These are phyloP conservation scores for Salix koriyanagi DNA, from an alignment of 345 rosid species.

Conservation along the genomic window DNA sequence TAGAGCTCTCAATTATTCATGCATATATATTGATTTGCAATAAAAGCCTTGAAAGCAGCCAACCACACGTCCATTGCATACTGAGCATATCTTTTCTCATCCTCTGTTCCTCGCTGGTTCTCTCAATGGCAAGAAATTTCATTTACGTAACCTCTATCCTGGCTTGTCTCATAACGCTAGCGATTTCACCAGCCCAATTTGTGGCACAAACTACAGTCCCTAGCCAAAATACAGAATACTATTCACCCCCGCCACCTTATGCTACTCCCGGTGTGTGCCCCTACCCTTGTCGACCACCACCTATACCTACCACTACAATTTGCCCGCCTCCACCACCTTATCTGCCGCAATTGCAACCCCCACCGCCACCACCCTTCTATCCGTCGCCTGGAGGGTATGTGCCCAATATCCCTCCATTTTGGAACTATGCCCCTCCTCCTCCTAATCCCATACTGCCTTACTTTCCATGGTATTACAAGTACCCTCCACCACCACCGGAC, in stretches of 20 bases:
- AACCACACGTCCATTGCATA: conserved; percentile 15
- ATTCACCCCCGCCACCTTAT: not conserved
- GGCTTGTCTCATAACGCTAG: no score
- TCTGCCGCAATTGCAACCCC: not conserved
- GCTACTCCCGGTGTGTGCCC: conserved; percentile 11
- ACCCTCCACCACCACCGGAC: conserved; percentile 40
- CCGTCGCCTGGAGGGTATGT: not conserved
- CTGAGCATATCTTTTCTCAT: not conserved
- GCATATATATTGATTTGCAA: not conserved
- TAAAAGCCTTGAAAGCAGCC: not conserved
- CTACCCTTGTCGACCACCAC: conserved; percentile 41
- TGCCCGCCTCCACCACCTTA: conserved; percentile 35
- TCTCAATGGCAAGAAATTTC: conserved; percentile 13
- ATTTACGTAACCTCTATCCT: not conserved
- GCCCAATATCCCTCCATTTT: conserved; percentile 5
- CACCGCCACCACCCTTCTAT: not conserved
- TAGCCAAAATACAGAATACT: not conserved
- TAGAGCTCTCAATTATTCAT: conserved; percentile 11
- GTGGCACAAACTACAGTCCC: conserved; percentile 8
- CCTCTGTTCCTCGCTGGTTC: no score
- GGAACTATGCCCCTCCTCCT: conserved; percentile 39
- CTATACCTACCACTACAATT: conserved; percentile 11
- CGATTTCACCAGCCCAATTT: conserved; percentile 7
- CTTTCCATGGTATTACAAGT: conserved; percentile 52
- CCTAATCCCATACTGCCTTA: conserved; percentile 49